These are phyloP conservation scores for Fragilariopsis cylindrus DNA, from an alignment of 108 stramenopile genomes.

Conservation along the genomic window DNA sequence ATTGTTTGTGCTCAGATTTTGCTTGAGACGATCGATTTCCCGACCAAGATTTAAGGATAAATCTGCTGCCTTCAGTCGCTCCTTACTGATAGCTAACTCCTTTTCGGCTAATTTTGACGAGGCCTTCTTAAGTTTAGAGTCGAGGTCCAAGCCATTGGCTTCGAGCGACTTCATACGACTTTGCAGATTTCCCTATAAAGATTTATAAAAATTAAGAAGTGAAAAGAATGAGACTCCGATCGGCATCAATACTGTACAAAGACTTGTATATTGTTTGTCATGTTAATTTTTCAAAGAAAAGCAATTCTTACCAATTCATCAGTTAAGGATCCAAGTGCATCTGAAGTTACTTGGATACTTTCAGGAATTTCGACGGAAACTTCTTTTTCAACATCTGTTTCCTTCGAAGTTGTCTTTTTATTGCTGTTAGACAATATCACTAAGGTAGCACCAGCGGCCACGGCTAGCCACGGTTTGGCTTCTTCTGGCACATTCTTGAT, in stretches of 20 bases:
- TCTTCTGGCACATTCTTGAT: not conserved
- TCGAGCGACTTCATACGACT: conserved; percentile 15
- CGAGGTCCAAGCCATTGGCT: conserved; percentile 11
- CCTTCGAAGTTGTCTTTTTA: too few species aligned
- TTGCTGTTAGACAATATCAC: not conserved
- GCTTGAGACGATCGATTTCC: conserved; percentile 10
- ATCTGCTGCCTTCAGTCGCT: conserved; percentile 23
- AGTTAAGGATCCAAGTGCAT: not conserved
- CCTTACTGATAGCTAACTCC: conserved; percentile 33
- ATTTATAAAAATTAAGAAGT: not conserved
- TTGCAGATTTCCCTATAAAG: conserved; percentile 1
- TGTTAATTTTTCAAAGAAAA: not conserved
- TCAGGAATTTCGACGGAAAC: too few species aligned
- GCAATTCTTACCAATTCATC: conserved; percentile 13
- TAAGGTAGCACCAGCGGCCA: not conserved
- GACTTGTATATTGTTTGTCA: not conserved
- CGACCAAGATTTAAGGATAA: conserved; percentile 20
- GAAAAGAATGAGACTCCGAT: not conserved
- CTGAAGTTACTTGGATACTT: conserved; percentile 2
- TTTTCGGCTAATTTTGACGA: conserved; percentile 17
- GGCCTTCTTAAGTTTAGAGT: conserved; percentile 17
- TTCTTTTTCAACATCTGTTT: too few species aligned
- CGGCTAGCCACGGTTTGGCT: not conserved
- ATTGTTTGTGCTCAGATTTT: conserved; percentile 10
- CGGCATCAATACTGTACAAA: not conserved